Base-by-base conservation (phyloP, 306 rosid species). In the Corylus heterophylla region DNA sequence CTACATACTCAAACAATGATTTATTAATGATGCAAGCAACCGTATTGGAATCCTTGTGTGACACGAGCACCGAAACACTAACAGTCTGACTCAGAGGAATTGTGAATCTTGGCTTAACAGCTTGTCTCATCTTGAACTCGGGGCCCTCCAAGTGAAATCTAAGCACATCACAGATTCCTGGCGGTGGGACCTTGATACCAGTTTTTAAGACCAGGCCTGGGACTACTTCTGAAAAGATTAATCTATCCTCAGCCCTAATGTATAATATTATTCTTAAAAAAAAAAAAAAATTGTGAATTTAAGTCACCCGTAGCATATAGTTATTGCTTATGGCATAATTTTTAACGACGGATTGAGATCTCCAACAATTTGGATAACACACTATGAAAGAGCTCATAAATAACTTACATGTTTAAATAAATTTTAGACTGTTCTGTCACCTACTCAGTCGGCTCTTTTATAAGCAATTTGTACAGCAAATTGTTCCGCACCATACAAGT, bases 191-290 rank as follows among this genome's bases (percentile, higher is more conserved):
- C 77, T 82, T 86, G 8, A 86, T 80, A 79, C 92, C 96, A 4
- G 78, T 50, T 58, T 87, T 85, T 31, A 95, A 85, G 69, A 85
- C n/a, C n/a, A n/a, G n/a, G n/a, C n/a, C n/a, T n/a, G n/a, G n/a
- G n/a, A n/a, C n/a, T n/a, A n/a, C 93, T 90, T 91, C 94, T 4
- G 98, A 89, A 85, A 90, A 96, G 76, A 96, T 84, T 69, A 90
- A 82, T 70, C 35, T 71, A 69, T 81, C 85, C 74, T 90, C 93
- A 14, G 87, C 84, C 97, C 97, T 91, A 42, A 95, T 91, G 83
- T 93, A 22, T 22, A 22, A 22, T 22, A 22, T 22, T 22, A 22
- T 22, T 22, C 25, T 22, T 22, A 22, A 22, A 22, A 22, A 22
- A 0, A 22, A 29, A 29, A 29, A 29, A 29, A 29, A 29, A 29